Evolutionary conservation across 73 alveolate genomes (phyloP).

Genomic region (Symbiodinium natans): DNA sequence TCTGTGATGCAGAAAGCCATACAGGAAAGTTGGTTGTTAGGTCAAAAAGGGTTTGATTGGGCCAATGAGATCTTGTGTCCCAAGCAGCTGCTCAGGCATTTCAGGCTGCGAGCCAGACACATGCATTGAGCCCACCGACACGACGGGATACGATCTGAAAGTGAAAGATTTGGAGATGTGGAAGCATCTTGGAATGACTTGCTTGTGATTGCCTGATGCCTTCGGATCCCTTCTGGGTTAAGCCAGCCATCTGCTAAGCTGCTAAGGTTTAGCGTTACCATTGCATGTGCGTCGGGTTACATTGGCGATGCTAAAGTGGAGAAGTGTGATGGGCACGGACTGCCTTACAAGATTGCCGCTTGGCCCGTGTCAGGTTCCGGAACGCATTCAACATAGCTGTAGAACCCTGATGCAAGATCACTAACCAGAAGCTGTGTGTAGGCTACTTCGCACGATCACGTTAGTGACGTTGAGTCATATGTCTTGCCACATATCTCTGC

Average conservation of each 20-base stretch:
- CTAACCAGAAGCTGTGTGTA: too few species aligned
- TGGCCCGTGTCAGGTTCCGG: background rate
- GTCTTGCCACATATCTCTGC: too few species aligned
- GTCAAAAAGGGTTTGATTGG: too few species aligned
- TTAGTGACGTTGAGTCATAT: too few species aligned
- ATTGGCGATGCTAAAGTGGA: background rate
- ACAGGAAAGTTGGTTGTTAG: too few species aligned
- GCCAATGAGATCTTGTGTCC: too few species aligned
- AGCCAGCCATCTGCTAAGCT: background rate
- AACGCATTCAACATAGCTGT: too few species aligned
- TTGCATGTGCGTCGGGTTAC: background rate
- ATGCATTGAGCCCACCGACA: constrained; percentile 48
- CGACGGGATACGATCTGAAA: constrained; percentile 23
- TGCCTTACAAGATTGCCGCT: background rate
- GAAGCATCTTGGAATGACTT: constrained; percentile 1
- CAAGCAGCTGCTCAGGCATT: constrained; percentile 19
- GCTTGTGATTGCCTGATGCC: too few species aligned
- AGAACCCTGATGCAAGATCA: too few species aligned
- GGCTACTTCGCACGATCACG: too few species aligned
- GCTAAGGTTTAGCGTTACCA: constrained; percentile 44
- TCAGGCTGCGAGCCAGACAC: constrained; percentile 71
- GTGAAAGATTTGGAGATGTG: constrained; percentile 30
- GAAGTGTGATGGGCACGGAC: constrained; percentile 19
- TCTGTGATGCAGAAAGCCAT: too few species aligned
- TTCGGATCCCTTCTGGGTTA: too few species aligned